Evolutionary conservation across 1,284 basidiomycete species (phyloP).

Genomic region (Ganoderma resinaceum): DNA sequence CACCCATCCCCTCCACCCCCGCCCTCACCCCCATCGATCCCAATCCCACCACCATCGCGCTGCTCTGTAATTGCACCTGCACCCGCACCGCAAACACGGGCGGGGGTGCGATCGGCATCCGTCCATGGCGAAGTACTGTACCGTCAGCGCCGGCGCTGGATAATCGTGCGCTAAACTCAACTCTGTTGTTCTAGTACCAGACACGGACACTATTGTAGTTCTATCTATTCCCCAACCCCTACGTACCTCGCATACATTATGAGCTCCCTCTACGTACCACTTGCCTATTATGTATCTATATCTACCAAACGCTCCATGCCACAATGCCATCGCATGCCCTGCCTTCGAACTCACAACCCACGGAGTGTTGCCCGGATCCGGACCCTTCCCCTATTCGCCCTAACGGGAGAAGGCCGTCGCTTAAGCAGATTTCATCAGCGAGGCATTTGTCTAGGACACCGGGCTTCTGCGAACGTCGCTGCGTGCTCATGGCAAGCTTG

Average conservation of each 20-base stretch:
- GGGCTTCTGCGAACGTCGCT: background rate
- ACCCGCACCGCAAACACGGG: slow-evolving; percentile 17
- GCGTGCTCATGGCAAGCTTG: background rate
- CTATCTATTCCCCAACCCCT: slow-evolving; percentile 30
- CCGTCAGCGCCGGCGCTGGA: slow-evolving; percentile 35
- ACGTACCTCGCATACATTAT: background rate
- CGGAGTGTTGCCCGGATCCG: background rate
- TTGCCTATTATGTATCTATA: slow-evolving; percentile 31
- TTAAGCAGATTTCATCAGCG: background rate
- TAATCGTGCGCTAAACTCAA: slow-evolving; percentile 23
- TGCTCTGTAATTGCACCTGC: slow-evolving; percentile 2
- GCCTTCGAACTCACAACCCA: background rate
- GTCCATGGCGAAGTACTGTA: slow-evolving; percentile 27
- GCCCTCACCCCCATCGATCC: slow-evolving; percentile 5
- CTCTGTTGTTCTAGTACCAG: slow-evolving; percentile 13
- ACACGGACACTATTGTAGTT: slow-evolving; percentile 34
- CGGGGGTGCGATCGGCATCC: slow-evolving; percentile 21
- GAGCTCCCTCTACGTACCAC: background rate
- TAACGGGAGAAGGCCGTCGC: background rate
- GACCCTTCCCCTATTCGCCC: background rate
- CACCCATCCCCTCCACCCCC: background rate
- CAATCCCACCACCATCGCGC: slow-evolving; percentile 7
- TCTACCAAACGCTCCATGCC: slow-evolving; percentile 25
- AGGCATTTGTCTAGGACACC: slow-evolving; percentile 1
- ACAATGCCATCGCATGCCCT: slow-evolving; percentile 21